Base-by-base conservation (phyloP, 2,329 filamentous ascomycete genomes). In the Ascochyta viciae-villosae region DNA sequence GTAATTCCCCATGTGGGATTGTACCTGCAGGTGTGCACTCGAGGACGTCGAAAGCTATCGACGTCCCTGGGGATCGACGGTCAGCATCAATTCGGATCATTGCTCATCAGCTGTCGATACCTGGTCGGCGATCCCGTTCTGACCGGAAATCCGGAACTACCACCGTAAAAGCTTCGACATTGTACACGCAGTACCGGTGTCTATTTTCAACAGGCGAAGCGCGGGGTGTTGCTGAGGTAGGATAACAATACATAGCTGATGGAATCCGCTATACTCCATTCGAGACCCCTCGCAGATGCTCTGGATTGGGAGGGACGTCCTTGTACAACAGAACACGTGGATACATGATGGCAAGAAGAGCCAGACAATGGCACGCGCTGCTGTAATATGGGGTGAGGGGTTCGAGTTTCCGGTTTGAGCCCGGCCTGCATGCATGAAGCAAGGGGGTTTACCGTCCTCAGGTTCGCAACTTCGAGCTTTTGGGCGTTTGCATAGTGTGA, bases 251-350 rank as follows among this genome's bases (percentile, higher is more conserved):
- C 23, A 54, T 35, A 39, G 24, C 48, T 43, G 35, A 22, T 47
- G 54, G 51, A 60, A 58, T 43, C 56, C 23, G 40, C 57, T 48
- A 59, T 68, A 37, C 65, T 62, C 15, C 7, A 62, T 66, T 47
- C 4, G 45, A 61, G 57, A 45, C 19, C 38, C 37, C 23, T 39
- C 70, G 68, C 68, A 72, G 63, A 34, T 58, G 41, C 35, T 31
- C 38, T 57, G 43, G 19, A 58, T 41, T 51, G 53, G 50, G 40
- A 48, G 55, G 51, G 58, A 62, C 50, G 62, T 57, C 64, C 47
- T 54, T 48, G 63, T 67, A 50, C 61, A 16, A 69, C 64, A 56
- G 49, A 50, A 55, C 64, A 69, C 63, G 64, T 66, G 68, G 60
- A 61, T 23, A 16, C 24, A 24, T 29, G 53, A 47, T 56, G 45